These are phyloP conservation scores for Mycena leptocephala DNA, from an alignment of 768 basidiomycete genomes.

Conservation along the genomic window DNA sequence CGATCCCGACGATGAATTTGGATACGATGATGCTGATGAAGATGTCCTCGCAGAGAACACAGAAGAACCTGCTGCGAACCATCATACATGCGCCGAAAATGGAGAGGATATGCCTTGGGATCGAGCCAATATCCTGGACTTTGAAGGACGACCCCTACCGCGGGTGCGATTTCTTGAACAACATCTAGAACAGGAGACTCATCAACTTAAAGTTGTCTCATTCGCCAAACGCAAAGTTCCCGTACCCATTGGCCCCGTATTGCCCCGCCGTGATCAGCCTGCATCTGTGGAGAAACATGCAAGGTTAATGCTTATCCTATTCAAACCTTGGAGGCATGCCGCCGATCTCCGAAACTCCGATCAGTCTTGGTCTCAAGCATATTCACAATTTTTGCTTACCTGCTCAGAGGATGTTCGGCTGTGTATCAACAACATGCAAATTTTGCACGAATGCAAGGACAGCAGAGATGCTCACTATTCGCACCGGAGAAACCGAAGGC, in stretches of 20 bases:
- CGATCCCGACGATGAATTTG: not conserved
- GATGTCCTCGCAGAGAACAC: too few species aligned
- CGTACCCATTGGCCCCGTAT: not conserved
- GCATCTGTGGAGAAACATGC: not conserved
- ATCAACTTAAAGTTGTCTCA: not conserved
- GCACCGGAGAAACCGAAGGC: not conserved
- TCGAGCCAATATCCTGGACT: not conserved
- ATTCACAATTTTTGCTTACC: not conserved
- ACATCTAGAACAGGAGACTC: not conserved
- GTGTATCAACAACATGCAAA: slow-evolving; percentile 25
- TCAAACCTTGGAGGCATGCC: slow-evolving; percentile 33
- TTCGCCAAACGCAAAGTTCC: not conserved
- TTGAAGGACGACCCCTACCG: not conserved
- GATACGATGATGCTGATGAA: too few species aligned
- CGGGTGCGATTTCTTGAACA: not conserved
- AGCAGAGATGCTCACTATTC: not conserved
- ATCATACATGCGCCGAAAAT: too few species aligned
- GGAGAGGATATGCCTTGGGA: not conserved
- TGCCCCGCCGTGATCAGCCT: not conserved
- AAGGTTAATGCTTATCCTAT: slow-evolving; percentile 44
- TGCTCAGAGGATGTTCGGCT: slow-evolving; percentile 19
- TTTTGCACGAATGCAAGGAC: slow-evolving; percentile 20
- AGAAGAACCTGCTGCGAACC: too few species aligned
- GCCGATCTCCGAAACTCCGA: not conserved
- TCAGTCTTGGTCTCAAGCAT: not conserved